phyloP scores from a whole-genome alignment of 164 flowering plant genomes.

The Dillenia suffruticosa region DNA sequence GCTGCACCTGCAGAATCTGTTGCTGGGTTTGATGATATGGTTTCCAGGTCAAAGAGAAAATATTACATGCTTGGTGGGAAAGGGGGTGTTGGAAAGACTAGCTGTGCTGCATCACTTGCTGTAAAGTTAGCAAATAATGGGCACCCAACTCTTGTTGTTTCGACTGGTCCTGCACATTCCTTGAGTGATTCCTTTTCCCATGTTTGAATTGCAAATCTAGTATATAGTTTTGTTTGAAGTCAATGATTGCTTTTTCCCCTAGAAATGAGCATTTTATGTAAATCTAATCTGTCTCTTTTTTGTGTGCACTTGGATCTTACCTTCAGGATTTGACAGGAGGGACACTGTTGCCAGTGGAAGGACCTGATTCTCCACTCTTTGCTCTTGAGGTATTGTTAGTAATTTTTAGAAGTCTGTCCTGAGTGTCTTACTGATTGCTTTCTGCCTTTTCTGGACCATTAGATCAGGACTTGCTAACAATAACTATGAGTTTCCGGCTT shows the following conservation, averaged over 20 bases:
- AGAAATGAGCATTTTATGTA: neutral
- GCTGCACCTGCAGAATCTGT: conserved; percentile 65
- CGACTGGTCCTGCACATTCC: conserved; percentile 99
- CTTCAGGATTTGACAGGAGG: conserved; percentile 91
- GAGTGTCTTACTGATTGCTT: conserved; percentile 1
- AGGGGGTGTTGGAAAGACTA: conserved; percentile 98
- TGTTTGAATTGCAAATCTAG: conserved; percentile 24
- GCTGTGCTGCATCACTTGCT: conserved; percentile 97
- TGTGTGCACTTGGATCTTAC: neutral
- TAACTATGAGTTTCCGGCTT: too few relatives aligned
- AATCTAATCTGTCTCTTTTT: neutral
- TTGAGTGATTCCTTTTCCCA: conserved; percentile 97
- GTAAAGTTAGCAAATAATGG: conserved; percentile 87
- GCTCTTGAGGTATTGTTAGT: conserved; percentile 78
- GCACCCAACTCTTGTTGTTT: conserved; percentile 87
- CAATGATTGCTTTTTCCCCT: neutral
- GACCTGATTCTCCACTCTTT: conserved; percentile 73
- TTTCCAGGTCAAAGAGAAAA: conserved; percentile 58
- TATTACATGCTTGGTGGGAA: conserved; percentile 95
- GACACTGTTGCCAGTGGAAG: conserved; percentile 78
- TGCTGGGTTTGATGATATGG: conserved; percentile 80
- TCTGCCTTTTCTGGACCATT: conserved; percentile 1
- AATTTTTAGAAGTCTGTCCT: neutral
- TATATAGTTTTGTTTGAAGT: neutral
- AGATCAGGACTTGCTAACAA: neutral